Base-by-base conservation (phyloP, 2,329 filamentous ascomycete genomes). In the Talaromyces sp. region DNA sequence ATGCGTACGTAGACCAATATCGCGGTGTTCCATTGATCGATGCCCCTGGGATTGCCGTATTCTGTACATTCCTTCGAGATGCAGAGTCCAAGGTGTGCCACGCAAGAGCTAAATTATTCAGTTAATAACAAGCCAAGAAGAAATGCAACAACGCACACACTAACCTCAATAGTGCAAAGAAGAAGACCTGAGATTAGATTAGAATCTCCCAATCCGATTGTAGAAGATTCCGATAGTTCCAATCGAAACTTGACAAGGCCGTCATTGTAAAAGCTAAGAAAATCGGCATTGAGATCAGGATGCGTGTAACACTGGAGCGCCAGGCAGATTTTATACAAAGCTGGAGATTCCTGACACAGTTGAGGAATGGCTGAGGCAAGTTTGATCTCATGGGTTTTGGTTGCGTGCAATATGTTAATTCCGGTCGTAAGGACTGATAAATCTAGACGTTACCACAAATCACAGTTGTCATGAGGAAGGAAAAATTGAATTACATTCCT, bases 91-190 rank as follows among this genome's bases (percentile, higher is more conserved):
- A 1, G 73, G 70, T 8, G 72, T 54, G 3, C 73, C 73, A 35
- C 73, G 73, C 65, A 74, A 69, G 17, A 60, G 41, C 41, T 43
- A n/a, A 43, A 2, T 6, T 3, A 43, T 43, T 43, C 41, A 17
- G 41, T 43, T 1, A 43, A n/a, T 13, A n/a, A n/a, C 17, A 43
- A 17, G 41, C 3, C 41, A 17, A 0, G 5, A 43, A 17, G 3
- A 19, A 43, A n/a, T 9, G 5, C 8, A 43, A 8, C 17, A n/a
- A 43, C 6, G 27, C 7, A 9, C 7, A 17, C 4, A n/a, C 41
- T 56, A 63, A 75, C 72, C 15, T 71, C 73, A 62, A 74, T 75
- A 49, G 69, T 76, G 64, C 73, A 75, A 43, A 76, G 31, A 7
- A 76, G 68, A 6, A 75, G 61, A 0, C 73, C 74, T 5, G 74